These are phyloP conservation scores for Picochlorum costavermella DNA, from an alignment of 139 green algal genomes.

Conservation along the genomic window DNA sequence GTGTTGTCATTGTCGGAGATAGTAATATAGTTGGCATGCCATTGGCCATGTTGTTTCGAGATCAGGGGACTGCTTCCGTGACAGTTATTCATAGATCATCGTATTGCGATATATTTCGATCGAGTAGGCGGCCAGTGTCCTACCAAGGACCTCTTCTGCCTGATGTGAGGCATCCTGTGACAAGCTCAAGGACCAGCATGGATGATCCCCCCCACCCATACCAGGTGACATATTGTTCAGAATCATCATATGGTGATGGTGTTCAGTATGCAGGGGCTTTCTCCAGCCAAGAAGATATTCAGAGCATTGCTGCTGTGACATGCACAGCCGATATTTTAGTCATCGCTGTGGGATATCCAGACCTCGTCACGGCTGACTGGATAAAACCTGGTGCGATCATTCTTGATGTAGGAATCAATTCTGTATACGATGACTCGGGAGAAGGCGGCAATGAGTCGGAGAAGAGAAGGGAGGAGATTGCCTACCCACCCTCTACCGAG, in stretches of 20 bases:
- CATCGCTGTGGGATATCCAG: conserved; percentile 59
- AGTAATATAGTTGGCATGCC: conserved; percentile 94
- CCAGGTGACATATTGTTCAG: conserved; percentile 16
- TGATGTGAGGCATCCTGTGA: background rate
- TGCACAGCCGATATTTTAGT: conserved; percentile 69
- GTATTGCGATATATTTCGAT: conserved; percentile 25
- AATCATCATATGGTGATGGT: background rate
- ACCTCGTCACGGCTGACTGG: conserved; percentile 64
- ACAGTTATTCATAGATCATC: conserved; percentile 60
- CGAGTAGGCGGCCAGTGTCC: background rate
- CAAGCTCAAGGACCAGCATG: background rate
- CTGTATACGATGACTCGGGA: conserved; percentile 44
- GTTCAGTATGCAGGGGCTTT: background rate
- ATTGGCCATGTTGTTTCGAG: conserved; percentile 80
- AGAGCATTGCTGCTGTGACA: conserved; percentile 26
- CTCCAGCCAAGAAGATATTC: background rate
- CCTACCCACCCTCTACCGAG: too few species aligned
- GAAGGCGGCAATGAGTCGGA: background rate
- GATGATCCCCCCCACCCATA: conserved; percentile 10
- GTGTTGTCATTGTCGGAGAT: conserved; percentile 81
- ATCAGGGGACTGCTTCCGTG: conserved; percentile 57
- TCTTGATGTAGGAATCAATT: conserved; percentile 95
- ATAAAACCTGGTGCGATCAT: conserved; percentile 87
- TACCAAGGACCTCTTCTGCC: background rate
- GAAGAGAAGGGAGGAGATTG: background rate